Evolutionary conservation across 371 early-diverging fungal species (phyloP), one percentile per base, ranked within the genome.

Genomic region (Mortierella sp.): DNA sequence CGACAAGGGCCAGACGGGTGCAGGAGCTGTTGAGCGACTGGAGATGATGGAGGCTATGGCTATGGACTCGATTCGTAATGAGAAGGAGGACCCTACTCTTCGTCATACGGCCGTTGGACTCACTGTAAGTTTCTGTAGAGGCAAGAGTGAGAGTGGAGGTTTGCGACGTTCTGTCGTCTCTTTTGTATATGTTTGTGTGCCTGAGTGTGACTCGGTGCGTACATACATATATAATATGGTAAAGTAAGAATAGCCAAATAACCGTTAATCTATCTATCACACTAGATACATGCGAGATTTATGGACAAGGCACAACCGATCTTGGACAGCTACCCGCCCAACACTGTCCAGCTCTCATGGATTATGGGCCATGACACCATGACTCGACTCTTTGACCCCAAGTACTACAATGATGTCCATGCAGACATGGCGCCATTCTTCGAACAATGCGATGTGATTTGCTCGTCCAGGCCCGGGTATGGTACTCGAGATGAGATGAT

Each of bases 291-390:
- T 70, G 93, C 90, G 4, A 83, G 89, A 21, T 94, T 94, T 78
- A 79, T 93, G 38, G 93, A 94, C 81, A 94, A 94, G 83, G 90
- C 91, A 27, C 82, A 75, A 12, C 77, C 86, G 5, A 88, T 91
- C 27, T 71, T 72, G 70, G 68, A 74, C 55, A 7, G 65, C 68
- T 75, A 80, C 72, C 77, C 74, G 24, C 74, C 80, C 55, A 56
- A 72, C n/a, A 79, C 79, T 32, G 70, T 88, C 11, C 88, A 88
- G 60, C 79, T 90, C n/a, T 88, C 89, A 32, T 94, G 93, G 88
- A 91, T 94, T 75, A 70, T 94, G 83, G 94, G 94, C 2, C 89
- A 88, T 44, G 94, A 94, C 73, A 94, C 94, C 1, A 78, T 94
- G 75, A 86, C 81, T 7, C 89, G 94, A 10, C 83, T 94, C 21